phyloP scores from a whole-genome alignment of 306 rosid species.

The Trifolium repens region DNA sequence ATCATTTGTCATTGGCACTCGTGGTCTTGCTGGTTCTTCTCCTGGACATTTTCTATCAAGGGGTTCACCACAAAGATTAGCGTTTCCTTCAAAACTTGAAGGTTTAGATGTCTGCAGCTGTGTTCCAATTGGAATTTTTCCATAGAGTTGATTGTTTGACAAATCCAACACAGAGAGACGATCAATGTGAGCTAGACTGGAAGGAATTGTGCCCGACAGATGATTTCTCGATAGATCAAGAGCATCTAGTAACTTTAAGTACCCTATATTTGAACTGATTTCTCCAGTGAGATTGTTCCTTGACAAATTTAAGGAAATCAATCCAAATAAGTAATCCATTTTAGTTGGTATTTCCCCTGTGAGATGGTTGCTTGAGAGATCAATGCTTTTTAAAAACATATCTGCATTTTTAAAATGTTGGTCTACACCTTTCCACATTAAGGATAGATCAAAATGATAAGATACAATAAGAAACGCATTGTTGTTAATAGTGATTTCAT shows the following conservation, averaged over 20 bases:
- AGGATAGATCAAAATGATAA: not conserved
- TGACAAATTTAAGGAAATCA: not conserved
- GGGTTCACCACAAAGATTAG: not conserved
- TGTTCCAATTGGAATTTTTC: not conserved
- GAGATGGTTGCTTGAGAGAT: not conserved
- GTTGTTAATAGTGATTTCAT: accelerated
- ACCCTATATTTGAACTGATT: not conserved
- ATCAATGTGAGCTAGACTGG: not conserved
- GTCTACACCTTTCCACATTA: not conserved
- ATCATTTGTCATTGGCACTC: not conserved
- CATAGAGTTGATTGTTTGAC: not conserved
- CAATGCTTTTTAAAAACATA: not conserved
- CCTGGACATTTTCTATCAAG: not conserved
- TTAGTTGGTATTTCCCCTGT: not conserved
- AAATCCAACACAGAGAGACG: not conserved
- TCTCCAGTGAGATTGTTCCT: not conserved
- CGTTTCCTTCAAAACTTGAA: not conserved
- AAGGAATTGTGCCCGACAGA: not conserved
- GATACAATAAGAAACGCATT: accelerated
- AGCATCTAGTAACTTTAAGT: not conserved
- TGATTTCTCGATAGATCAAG: conserved; percentile 4
- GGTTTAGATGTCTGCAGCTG: not conserved
- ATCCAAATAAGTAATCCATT: not conserved
- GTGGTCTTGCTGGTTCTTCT: not conserved
- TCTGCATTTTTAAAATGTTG: not conserved